Evolutionary conservation across 306 rosid species (phyloP), one percentile per base, ranked within the genome.

Genomic region (Boehmeria nivea): DNA sequence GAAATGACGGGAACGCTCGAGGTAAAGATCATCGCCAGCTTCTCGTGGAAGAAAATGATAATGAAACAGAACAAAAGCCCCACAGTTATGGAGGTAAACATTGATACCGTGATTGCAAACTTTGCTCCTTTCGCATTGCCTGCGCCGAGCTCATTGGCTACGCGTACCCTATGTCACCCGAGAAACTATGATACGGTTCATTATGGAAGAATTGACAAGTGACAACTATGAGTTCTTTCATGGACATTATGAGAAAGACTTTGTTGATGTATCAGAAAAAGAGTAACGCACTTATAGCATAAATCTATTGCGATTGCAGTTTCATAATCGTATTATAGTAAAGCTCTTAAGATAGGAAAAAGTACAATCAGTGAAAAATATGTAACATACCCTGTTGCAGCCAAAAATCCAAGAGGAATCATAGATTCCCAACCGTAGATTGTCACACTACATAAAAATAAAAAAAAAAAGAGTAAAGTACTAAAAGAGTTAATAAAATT

Each of bases 341-440:
- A n/a, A n/a, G n/a, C n/a, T n/a, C n/a, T n/a, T n/a, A n/a, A n/a
- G n/a, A n/a, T n/a, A n/a, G n/a, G n/a, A n/a, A n/a, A n/a, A n/a
- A n/a, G n/a, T 46, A 6, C 61, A 64, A 67, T 43, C 46, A 63
- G 48, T 34, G 2, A 15, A 51, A n/a, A n/a, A n/a, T n/a, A 16
- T 25, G 31, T 25, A 33, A 70, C 85, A 9, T 83, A 83, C 91
- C 90, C 95, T 12, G 80, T 63, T 25, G 90, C 81, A 71, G 83
- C 91, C 65, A 86, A 54, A 62, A 80, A 86, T 56, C 85, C 95
- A 12, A 86, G 83, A 0, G 88, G 80, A 73, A 78, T 80, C 88
- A 86, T 86, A 15, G 90, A 86, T 64, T 86, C 85, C 87, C 95
- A 86, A 37, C 68, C 88, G 67, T 45, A 76, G 38, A 83, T 80